phyloP scores from a whole-genome alignment of 2,329 filamentous ascomycete species.

The Calonectria hongkongensis region DNA sequence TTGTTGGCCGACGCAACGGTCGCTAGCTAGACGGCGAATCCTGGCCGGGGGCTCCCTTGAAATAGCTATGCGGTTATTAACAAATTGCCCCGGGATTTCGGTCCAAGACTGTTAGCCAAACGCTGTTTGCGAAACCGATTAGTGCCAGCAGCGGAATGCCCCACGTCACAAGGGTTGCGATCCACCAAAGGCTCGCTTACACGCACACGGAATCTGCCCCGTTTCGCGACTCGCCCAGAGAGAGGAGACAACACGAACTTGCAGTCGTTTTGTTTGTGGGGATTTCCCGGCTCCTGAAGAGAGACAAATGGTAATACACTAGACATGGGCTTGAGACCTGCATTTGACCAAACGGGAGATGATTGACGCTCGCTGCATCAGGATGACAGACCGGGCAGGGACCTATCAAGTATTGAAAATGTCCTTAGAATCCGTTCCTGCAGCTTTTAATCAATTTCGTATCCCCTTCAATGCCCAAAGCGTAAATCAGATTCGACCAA shows the following conservation, averaged over 20 bases:
- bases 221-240: background rate
- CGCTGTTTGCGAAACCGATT: background rate
- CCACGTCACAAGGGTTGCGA: slow-evolving; percentile 5
- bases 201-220: background rate
- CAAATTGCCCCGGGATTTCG: background rate
- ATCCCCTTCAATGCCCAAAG: background rate
- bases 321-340: slow-evolving; percentile 18
- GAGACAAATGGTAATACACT: background rate
- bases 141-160: background rate
- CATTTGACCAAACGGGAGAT: slow-evolving; percentile 2
- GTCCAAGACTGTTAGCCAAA: slow-evolving; percentile 15
- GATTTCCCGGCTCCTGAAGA: background rate
- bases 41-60: background rate
- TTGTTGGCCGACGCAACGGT: background rate
- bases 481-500: background rate
- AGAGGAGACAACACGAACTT: no score
- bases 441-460: slow-evolving; percentile 9
- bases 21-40: background rate
- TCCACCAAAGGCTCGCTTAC: slow-evolving; percentile 6
- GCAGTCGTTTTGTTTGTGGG: slow-evolving; percentile 12
- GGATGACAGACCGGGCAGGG: background rate
- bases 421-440: background rate
- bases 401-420: slow-evolving; percentile 23
- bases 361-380: background rate
- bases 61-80: background rate